A percentile compares a stretch with the other conserved stretches of the same genome.
These are phyloP conservation scores for Hericium rajendrae DNA, from an alignment of 768 basidiomycete species.

Conservation along the genomic window DNA sequence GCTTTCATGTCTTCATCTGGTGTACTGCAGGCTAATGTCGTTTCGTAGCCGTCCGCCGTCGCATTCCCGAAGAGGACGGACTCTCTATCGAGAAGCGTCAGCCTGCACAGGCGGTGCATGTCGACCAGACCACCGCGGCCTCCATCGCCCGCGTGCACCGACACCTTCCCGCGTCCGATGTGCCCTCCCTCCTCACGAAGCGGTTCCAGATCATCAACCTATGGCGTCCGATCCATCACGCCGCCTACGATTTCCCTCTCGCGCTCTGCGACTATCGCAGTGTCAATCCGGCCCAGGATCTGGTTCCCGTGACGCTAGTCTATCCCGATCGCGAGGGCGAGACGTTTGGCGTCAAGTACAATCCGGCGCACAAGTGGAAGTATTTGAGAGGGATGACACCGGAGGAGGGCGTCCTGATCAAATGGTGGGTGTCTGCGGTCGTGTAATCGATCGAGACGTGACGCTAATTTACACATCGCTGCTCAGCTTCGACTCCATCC, in stretches of 20 bases:
- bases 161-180: slow-evolving; percentile 33
- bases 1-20: neutral
- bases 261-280: slow-evolving; percentile 38
- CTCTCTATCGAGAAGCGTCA: slow-evolving; percentile 32
- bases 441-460: neutral
- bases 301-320: slow-evolving; percentile 27
- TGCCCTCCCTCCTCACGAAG: slow-evolving; percentile 25
- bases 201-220: slow-evolving; percentile 47
- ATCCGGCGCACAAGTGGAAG: slow-evolving; percentile 34
- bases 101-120: slow-evolving; percentile 32
- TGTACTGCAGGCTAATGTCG: neutral
- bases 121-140: slow-evolving; percentile 35
- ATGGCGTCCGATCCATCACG: slow-evolving; percentile 41
- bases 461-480: neutral
- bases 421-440: slow-evolving; percentile 26
- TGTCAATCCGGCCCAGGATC: slow-evolving; percentile 28
- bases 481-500: slow-evolving; percentile 24
- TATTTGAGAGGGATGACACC: slow-evolving; percentile 34
- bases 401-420: slow-evolving; percentile 39
- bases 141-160: slow-evolving; percentile 32
- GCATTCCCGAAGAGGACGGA: slow-evolving; percentile 25
- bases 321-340: slow-evolving; percentile 36
- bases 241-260: slow-evolving; percentile 38
- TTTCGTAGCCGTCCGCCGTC: slow-evolving; percentile 33
- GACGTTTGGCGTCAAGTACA: slow-evolving; percentile 29